Evolutionary conservation across 108 stramenopile genomes (phyloP), one percentile per base, ranked within the genome.

Genomic region (Pseudonitzschia pungens): DNA sequence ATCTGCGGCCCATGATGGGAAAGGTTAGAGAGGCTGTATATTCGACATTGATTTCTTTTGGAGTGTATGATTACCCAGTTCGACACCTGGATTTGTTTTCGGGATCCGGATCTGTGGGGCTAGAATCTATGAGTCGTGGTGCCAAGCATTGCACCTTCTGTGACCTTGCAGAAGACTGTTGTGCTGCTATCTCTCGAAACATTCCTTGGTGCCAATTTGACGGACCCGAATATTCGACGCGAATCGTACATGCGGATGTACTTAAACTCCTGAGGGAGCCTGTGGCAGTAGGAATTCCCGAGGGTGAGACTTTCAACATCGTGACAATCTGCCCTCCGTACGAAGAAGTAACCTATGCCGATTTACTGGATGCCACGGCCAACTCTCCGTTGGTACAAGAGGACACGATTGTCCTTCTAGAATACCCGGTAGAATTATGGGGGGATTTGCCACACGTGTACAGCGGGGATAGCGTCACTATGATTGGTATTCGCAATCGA

Each of bases 1-100:
- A 96, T 70, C 77, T 98, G 43, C 87, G 98, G 40, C 98, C 98
- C 56, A 98, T 98, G 98, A 98, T 98, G 98, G 96, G 95, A 15
- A 98, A 97, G 79, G 98, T 98, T 15, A 72, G 88, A 54, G 98
- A 98, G 80, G 97, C 98, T 36, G 84, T 97, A 8, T 98, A 89
- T 81, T 89, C 86, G 44, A 97, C 96, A 10, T 83, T 98, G 36
- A 85, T 76, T 20, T 84, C 83, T 43, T 94, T 97, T 79, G 97
- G 94, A 9, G 56, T 98, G 64, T 98, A 96, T 77, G 84, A 88
- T 55, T 81, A 77, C 40, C 55, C 55, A 8, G 71, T 76, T n/a
- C 80, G 89, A 11, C 87, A 92, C 72, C 86, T 98, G 72, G 98
- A 98, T 81, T 84, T 96, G 5, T 98, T 98, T 78, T 81, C 90